Conservation (phyloP, 1,139 yeast genomes). For the Geotrichum citri-aurantii region DNA sequence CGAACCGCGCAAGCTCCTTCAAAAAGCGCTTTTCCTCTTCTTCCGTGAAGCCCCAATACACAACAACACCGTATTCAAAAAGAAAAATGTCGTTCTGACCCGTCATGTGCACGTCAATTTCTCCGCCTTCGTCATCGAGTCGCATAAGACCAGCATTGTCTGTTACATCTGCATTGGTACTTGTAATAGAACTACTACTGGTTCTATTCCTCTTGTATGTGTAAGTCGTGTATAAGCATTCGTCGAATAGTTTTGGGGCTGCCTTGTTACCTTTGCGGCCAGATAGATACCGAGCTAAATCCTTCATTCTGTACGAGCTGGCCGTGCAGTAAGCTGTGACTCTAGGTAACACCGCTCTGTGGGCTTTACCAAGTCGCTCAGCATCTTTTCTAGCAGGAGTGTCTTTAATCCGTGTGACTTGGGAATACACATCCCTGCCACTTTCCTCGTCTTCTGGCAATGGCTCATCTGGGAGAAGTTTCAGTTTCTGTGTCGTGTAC, state of each 20-base stretch:
- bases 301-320: constrained; percentile 71
- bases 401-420: constrained; percentile 78
- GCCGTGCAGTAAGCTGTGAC: constrained; percentile 16
- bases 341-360: constrained; percentile 44
- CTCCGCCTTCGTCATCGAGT: constrained; percentile 91
- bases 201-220: constrained; percentile 47
- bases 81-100: constrained; percentile 71
- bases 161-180: background rate
- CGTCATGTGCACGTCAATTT: constrained; percentile 72
- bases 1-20: constrained; percentile 78
- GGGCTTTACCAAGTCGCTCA: constrained; percentile 84
- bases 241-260: constrained; percentile 87
- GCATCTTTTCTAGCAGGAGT: constrained; percentile 94
- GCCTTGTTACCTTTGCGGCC: constrained; percentile 62
- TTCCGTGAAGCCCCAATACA: constrained; percentile 88
- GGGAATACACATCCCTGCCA: constrained; percentile 64
- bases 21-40: constrained; percentile 80
- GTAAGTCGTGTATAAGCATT: constrained; percentile 88
- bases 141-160: constrained; percentile 44
- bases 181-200: constrained; percentile 15
- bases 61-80: constrained; percentile 92
- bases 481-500: constrained; percentile 79
- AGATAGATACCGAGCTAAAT: constrained; percentile 75
- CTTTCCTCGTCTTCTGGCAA: constrained; percentile 37
- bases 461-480: constrained; percentile 79